These are phyloP conservation scores for Echinochloa phyllopogon DNA, from an alignment of 176 grass and related monocot genomes.

Conservation along the genomic window DNA sequence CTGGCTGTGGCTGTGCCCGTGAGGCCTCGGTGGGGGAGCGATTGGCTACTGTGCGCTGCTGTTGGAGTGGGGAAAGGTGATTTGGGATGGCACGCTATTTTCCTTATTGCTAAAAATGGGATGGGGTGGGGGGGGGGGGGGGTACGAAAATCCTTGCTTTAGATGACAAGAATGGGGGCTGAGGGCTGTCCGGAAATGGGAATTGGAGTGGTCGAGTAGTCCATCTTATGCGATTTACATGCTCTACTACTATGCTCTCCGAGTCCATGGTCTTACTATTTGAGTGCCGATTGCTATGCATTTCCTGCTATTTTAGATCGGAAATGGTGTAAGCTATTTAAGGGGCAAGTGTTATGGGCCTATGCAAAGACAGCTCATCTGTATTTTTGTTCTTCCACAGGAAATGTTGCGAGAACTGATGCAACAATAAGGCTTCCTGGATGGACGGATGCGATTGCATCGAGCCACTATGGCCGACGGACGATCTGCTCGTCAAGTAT, in stretches of 20 bases:
- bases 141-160: neutral
- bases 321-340: neutral
- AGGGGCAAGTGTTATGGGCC: neutral
- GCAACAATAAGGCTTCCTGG: neutral
- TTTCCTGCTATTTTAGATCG: neutral
- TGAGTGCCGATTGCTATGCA: neutral
- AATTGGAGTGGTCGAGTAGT: neutral
- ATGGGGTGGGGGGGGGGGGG: too few relatives aligned
- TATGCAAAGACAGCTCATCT: neutral
- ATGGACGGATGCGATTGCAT: slow-evolving; percentile 70
- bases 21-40: neutral
- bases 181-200: neutral
- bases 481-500: slow-evolving; percentile 68
- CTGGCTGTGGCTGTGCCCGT: neutral
- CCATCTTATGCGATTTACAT: neutral
- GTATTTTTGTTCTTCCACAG: slow-evolving; percentile 19
- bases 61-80: neutral
- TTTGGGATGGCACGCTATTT: neutral
- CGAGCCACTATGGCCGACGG: slow-evolving; percentile 64
- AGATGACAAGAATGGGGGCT: neutral
- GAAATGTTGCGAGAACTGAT: slow-evolving; percentile 45
- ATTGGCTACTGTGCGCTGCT: neutral
- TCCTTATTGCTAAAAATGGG: neutral
- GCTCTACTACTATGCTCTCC: neutral
- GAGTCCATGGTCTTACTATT: neutral